These are phyloP conservation scores for Stellera chamaejasme DNA, from an alignment of 345 rosid species.

Conservation along the genomic window DNA sequence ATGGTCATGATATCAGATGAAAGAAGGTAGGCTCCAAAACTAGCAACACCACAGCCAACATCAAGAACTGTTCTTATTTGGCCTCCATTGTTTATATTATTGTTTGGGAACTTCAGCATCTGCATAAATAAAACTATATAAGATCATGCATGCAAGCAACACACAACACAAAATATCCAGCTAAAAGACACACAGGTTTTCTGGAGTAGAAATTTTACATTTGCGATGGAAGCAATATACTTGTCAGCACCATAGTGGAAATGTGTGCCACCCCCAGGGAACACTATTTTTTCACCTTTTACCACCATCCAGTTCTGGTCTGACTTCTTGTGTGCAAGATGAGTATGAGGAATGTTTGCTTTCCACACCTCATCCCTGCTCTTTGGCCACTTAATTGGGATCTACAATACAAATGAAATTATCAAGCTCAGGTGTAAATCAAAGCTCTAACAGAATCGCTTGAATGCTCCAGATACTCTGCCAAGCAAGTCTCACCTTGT, in stretches of 20 bases:
- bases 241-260: conserved; percentile 99
- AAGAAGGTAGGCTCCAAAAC: conserved; percentile 93
- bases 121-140: conserved; percentile 27
- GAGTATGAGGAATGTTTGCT: conserved; percentile 98
- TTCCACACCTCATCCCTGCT: conserved; percentile 99
- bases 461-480: background rate
- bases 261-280: conserved; percentile 99
- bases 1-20: conserved; percentile 77
- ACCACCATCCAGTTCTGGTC: conserved; percentile 99
- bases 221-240: conserved; percentile 88
- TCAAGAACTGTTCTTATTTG: conserved; percentile 82
- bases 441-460: background rate
- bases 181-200: background rate
- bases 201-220: conserved; percentile 41
- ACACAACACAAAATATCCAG: conserved; percentile 1
- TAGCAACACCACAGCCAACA: conserved; percentile 99
- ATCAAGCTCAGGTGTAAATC: background rate
- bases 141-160: conserved; percentile 10
- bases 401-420: conserved; percentile 27
- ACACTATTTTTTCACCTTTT: conserved; percentile 85
- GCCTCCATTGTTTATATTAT: conserved; percentile 69
- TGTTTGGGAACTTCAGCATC: conserved; percentile 87
- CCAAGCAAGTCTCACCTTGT: conserved; percentile 47
- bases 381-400: conserved; percentile 98
- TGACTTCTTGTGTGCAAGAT: conserved; percentile 96